Base-by-base conservation (phyloP, 2,329 filamentous ascomycete genomes). In the Hypoxylon sp. region DNA sequence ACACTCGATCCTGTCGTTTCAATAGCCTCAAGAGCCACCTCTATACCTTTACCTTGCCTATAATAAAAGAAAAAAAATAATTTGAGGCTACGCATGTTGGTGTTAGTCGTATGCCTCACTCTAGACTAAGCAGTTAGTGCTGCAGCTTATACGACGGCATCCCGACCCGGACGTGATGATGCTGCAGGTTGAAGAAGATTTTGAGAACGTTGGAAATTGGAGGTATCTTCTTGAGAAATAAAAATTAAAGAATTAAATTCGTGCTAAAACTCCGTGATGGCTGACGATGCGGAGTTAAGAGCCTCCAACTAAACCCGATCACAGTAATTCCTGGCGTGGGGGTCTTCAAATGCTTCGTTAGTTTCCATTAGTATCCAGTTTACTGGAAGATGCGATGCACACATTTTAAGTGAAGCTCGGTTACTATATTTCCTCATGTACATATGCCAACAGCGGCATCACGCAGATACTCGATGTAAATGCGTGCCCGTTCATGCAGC, bases 401-500 rank as follows among this genome's bases (percentile, higher is more conserved):
- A 19, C 21, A 16, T 23, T 54, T 16, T 56, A 25, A 47, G 16
- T 16, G n/a, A 29, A 6, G 21, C 47, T 30, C 45, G 34, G 43
- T n/a, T 50, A 37, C 53, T 48, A 29, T 51, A 27, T 3, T 34
- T 34, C 30, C 25, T 50, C n/a, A 46, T 47, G 11, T 47, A 43
- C 32, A 56, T 52, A 60, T 25, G 52, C 19, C 34, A 30, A 30
- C 48, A 37, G 25, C 61, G 32, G 46, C 41, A 57, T 54, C 41
- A 46, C 51, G 54, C 56, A 65, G 32, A 55, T 21, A 50, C 48
- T 34, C 52, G 19, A 55, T 30, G n/a, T 9, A 12, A 46, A 52
- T 63, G 46, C 65, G 63, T 39, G 50, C 48, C 47, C 30, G 50
- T 68, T 53, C 57, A 64, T 61, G 63, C 67, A 54, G 32, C 46